Evolutionary conservation across 2,329 filamentous ascomycete species (phyloP).

Genomic region (Fusarium gaditjirri): DNA sequence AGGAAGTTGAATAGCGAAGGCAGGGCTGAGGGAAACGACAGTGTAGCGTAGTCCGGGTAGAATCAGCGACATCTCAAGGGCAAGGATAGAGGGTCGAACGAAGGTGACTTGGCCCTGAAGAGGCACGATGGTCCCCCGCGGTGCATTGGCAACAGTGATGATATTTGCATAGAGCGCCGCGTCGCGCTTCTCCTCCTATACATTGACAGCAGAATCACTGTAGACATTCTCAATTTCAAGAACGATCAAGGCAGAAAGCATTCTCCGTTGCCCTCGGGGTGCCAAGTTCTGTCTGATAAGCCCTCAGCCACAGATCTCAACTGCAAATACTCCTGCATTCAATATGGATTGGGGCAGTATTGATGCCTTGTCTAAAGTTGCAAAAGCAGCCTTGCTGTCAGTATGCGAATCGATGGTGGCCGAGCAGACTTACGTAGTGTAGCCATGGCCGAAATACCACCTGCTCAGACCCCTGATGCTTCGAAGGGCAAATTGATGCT

Average conservation of each 20-base stretch:
- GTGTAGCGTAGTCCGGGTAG: neutral
- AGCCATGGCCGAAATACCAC: slow-evolving; percentile 74
- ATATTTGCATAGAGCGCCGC: rapidly evolving
- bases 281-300: neutral
- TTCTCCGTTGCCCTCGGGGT: neutral
- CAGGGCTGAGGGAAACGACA: too few relatives aligned
- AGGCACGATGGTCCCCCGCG: rapidly evolving
- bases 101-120: rapidly evolving
- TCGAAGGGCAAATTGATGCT: neutral
- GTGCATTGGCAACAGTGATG: neutral
- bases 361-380: slow-evolving; percentile 76
- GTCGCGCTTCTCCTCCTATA: too few relatives aligned
- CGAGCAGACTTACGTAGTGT: slow-evolving; percentile 68
- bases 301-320: neutral
- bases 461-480: slow-evolving; percentile 63
- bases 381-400: slow-evolving; percentile 64
- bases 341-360: slow-evolving; percentile 65
- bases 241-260: neutral
- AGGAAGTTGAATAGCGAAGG: neutral
- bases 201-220: rapidly evolving
- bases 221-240: rapidly evolving
- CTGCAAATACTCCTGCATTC: rapidly evolving
- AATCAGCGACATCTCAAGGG: too few relatives aligned
- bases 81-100: neutral
- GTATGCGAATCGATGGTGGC: neutral